Evolutionary conservation across 2,329 filamentous ascomycete genomes (phyloP).

Genomic region (Monosporascus sp.): DNA sequence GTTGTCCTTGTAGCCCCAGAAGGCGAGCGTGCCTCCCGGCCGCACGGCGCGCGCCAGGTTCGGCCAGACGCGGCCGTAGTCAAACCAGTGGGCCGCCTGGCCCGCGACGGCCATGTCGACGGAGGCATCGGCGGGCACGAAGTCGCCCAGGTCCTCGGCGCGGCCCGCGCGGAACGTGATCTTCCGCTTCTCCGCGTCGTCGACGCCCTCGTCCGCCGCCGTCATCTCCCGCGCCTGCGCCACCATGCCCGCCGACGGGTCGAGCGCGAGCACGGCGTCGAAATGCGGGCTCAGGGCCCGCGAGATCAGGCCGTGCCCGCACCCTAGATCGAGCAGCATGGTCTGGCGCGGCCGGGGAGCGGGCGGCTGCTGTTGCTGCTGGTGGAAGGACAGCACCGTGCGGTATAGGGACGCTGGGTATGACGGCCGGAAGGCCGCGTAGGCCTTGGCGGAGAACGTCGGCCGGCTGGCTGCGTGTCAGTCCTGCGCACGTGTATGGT

Average conservation of each 20-base stretch:
- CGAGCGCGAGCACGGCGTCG: constrained; percentile 44
- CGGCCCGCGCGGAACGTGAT: constrained; percentile 44
- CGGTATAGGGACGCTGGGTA: constrained; percentile 53
- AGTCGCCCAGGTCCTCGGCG: constrained; percentile 48
- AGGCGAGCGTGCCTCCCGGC: constrained; percentile 53
- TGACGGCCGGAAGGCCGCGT: constrained; percentile 54
- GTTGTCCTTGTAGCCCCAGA: constrained; percentile 63
- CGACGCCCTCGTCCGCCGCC: background rate
- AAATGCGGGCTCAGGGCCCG: constrained; percentile 51
- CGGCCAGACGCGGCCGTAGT: constrained; percentile 50
- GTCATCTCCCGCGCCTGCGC: constrained; percentile 41
- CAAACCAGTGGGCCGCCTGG: constrained; percentile 64
- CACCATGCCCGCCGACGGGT: constrained; percentile 55
- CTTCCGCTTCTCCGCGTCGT: constrained; percentile 27
- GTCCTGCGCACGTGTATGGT: constrained; percentile 2
- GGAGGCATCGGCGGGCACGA: constrained; percentile 39
- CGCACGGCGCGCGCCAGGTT: constrained; percentile 50
- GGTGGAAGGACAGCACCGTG: constrained; percentile 50
- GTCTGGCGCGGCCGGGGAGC: constrained; percentile 7
- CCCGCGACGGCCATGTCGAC: constrained; percentile 48
- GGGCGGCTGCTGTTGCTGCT: constrained; percentile 15
- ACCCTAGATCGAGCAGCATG: constrained; percentile 54
- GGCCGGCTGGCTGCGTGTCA: constrained; percentile 38
- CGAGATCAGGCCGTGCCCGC: constrained; percentile 55
- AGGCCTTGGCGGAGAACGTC: constrained; percentile 51